Evolutionary conservation across 2,329 filamentous ascomycete genomes (phyloP).

Genomic region (Passalora sequoiae): DNA sequence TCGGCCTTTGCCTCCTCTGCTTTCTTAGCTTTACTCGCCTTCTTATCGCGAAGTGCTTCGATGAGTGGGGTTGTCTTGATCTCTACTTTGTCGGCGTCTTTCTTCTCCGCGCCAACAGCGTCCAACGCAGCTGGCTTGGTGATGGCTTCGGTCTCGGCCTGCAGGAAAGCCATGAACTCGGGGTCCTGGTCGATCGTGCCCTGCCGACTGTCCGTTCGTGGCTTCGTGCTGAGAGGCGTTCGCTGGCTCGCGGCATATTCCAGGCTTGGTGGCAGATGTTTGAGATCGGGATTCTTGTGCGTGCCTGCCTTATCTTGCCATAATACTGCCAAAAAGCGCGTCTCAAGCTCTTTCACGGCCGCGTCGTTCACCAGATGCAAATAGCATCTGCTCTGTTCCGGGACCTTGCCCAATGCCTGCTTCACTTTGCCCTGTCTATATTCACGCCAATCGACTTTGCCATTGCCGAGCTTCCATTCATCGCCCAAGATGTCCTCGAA

Average conservation of each 20-base stretch:
- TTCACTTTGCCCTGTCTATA: constrained; percentile 74
- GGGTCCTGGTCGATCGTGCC: constrained; percentile 95
- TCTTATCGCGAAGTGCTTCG: constrained; percentile 73
- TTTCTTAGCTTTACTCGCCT: constrained; percentile 29
- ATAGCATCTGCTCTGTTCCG: constrained; percentile 73
- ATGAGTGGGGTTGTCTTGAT: constrained; percentile 81
- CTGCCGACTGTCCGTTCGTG: constrained; percentile 74
- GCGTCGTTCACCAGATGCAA: constrained; percentile 71
- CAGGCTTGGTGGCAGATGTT: constrained; percentile 67
- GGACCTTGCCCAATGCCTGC: constrained; percentile 73
- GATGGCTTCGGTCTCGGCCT: constrained; percentile 72
- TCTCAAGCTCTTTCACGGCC: constrained; percentile 62
- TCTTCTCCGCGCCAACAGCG: constrained; percentile 45
- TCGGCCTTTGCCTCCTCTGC: constrained; percentile 27
- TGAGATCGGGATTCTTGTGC: constrained; percentile 63
- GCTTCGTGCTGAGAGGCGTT: constrained; percentile 63
- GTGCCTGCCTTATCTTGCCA: constrained; percentile 83
- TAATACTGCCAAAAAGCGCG: constrained; percentile 60
- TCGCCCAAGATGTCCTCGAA: constrained; percentile 67
- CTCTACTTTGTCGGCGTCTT: constrained; percentile 53
- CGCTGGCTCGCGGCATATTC: constrained; percentile 83
- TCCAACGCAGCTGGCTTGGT: constrained; percentile 49
- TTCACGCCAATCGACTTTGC: constrained; percentile 77
- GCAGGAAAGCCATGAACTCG: constrained; percentile 90
- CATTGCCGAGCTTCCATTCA: constrained; percentile 74